Conservation (phyloP, 805 yeast species). For the Nakazawaea anatomiae region DNA sequence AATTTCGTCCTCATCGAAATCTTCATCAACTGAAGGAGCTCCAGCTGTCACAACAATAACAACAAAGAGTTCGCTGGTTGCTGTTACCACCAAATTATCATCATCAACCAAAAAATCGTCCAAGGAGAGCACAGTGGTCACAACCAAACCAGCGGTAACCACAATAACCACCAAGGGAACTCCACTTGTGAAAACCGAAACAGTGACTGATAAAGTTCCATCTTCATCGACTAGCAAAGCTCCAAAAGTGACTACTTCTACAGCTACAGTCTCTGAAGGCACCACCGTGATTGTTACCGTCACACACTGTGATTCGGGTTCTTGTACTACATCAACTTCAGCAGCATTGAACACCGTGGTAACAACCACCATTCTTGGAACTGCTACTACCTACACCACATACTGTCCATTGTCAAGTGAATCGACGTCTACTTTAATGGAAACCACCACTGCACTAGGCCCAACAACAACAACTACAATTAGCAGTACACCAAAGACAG, state of each 20-base stretch:
- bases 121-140: no score
- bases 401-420: conserved; percentile 15
- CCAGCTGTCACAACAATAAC: background rate
- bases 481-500: conserved; percentile 2
- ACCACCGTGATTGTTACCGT: conserved; percentile 16
- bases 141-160: no score
- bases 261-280: conserved; percentile 10
- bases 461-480: conserved; percentile 5
- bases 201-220: no score
- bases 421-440: background rate
- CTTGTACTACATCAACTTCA: conserved; percentile 6
- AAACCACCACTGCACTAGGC: conserved; percentile 3
- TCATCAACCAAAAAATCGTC: no score
- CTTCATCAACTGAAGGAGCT: background rate
- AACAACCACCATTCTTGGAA: conserved; percentile 14
- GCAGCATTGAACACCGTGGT: conserved; percentile 12
- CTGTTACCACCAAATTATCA: no score
- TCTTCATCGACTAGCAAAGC: background rate
- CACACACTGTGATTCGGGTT: conserved; percentile 9
- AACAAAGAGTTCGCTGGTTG: no score
- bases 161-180: no score
- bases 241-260: background rate
- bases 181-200: no score
- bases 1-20: conserved; percentile 4
- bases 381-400: conserved; percentile 16